These are phyloP conservation scores for Penicillium antarcticum DNA, from an alignment of 495 filamentous ascomycete species.

Conservation along the genomic window DNA sequence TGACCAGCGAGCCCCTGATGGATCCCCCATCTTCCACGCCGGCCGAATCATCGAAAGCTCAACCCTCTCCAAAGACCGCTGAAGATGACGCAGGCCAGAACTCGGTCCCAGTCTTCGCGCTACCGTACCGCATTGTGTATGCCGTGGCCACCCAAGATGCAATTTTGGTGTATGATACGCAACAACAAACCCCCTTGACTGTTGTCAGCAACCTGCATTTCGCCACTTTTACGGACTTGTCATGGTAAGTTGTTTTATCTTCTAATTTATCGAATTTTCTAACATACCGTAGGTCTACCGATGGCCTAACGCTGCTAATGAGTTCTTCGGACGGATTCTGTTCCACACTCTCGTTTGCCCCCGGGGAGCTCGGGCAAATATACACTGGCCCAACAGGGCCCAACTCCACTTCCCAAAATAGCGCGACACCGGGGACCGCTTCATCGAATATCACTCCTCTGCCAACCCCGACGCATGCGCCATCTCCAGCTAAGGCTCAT, in stretches of 20 bases:
- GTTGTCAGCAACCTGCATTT: slow-evolving; percentile 95
- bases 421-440: slow-evolving; percentile 37
- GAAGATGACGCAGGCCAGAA: slow-evolving; percentile 52
- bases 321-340: slow-evolving; percentile 98
- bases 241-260: slow-evolving; percentile 63
- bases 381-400: slow-evolving; percentile 72
- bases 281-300: slow-evolving; percentile 70
- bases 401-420: slow-evolving; percentile 49
- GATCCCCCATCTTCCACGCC: slow-evolving; percentile 70
- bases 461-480: slow-evolving; percentile 62
- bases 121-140: slow-evolving; percentile 94
- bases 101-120: slow-evolving; percentile 66
- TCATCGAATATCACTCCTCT: slow-evolving; percentile 60
- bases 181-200: slow-evolving; percentile 89
- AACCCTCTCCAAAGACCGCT: slow-evolving; percentile 49
- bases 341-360: slow-evolving; percentile 78
- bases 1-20: slow-evolving; percentile 63
- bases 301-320: slow-evolving; percentile 89
- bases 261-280: slow-evolving; percentile 19
- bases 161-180: slow-evolving; percentile 94
- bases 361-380: slow-evolving; percentile 82
- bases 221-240: slow-evolving; percentile 94
- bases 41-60: slow-evolving; percentile 39
- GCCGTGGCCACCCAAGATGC: slow-evolving; percentile 97
- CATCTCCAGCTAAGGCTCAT: slow-evolving; percentile 55